phyloP scores from a whole-genome alignment of 768 basidiomycete genomes.

The Boletellus emodensis region DNA sequence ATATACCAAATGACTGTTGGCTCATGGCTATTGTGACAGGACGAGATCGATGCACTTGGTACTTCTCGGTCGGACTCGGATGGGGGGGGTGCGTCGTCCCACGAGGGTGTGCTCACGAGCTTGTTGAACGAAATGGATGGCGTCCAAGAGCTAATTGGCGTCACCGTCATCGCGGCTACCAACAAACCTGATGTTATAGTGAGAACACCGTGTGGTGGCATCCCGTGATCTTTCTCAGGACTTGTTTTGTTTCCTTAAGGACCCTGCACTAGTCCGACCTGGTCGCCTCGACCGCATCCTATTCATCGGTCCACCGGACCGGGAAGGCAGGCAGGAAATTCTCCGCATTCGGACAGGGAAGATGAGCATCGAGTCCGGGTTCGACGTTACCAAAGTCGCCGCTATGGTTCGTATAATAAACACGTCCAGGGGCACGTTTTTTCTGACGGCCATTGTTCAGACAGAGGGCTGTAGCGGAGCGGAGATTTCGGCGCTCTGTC shows the following conservation, averaged over 20 bases:
- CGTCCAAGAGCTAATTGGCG: constrained; percentile 88
- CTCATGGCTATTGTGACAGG: constrained; percentile 45
- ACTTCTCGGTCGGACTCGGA: constrained; percentile 62
- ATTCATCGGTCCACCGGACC: constrained; percentile 91
- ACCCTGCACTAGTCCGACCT: constrained; percentile 91
- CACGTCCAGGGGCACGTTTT: neutral
- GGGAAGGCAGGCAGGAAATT: constrained; percentile 76
- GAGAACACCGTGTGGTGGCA: constrained; percentile 29
- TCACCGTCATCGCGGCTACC: constrained; percentile 95
- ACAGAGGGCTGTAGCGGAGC: constrained; percentile 96
- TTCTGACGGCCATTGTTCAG: constrained; percentile 38
- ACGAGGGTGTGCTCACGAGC: constrained; percentile 90
- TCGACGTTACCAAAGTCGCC: constrained; percentile 69
- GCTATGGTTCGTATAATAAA: constrained; percentile 44
- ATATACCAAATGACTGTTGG: neutral
- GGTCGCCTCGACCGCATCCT: constrained; percentile 92
- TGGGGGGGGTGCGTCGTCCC: constrained; percentile 50
- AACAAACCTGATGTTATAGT: constrained; percentile 93
- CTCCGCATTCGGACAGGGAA: constrained; percentile 67
- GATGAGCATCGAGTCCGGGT: constrained; percentile 75
- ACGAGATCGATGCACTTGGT: constrained; percentile 95
- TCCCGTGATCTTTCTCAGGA: neutral
- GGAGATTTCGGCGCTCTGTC: constrained; percentile 87
- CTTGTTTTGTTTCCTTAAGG: constrained; percentile 44
- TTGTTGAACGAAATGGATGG: constrained; percentile 99